These are phyloP conservation scores for Fraxinus latifolia DNA, from an alignment of 305 asterid genomes.

Conservation along the genomic window DNA sequence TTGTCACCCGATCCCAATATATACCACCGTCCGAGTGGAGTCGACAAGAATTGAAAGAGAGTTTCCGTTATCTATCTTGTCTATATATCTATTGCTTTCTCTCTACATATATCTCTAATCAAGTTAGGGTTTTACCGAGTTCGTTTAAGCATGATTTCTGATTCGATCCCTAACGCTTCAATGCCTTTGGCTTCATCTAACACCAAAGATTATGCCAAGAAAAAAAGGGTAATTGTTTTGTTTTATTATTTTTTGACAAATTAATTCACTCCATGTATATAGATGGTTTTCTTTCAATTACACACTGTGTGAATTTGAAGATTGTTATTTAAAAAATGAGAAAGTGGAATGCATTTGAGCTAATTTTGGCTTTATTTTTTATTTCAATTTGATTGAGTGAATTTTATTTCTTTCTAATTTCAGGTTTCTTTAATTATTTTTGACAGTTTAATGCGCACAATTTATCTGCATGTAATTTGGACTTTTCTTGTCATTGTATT, in stretches of 20 bases:
- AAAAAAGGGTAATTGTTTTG: conserved; percentile 40
- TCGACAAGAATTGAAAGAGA: conserved; percentile 19
- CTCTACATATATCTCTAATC: neutral
- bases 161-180: conserved; percentile 37
- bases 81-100: neutral
- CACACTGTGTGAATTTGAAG: neutral
- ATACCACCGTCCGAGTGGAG: conserved; percentile 21
- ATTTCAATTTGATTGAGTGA: conserved; percentile 7
- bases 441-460: neutral
- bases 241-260: neutral
- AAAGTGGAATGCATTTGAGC: neutral
- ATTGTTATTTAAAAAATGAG: neutral
- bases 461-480: conserved; percentile 3
- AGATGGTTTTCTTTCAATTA: conserved; percentile 5
- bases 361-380: neutral
- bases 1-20: neutral
- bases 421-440: neutral
- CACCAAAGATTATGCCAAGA: conserved; percentile 47
- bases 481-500: neutral
- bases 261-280: neutral
- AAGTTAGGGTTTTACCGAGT: conserved; percentile 21
- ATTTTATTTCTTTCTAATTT: neutral
- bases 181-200: conserved; percentile 37
- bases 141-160: conserved; percentile 45
- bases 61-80: conserved; percentile 35